Evolutionary conservation across 352 stramenopile genomes (phyloP).

Genomic region (Phytophthora multivora): DNA sequence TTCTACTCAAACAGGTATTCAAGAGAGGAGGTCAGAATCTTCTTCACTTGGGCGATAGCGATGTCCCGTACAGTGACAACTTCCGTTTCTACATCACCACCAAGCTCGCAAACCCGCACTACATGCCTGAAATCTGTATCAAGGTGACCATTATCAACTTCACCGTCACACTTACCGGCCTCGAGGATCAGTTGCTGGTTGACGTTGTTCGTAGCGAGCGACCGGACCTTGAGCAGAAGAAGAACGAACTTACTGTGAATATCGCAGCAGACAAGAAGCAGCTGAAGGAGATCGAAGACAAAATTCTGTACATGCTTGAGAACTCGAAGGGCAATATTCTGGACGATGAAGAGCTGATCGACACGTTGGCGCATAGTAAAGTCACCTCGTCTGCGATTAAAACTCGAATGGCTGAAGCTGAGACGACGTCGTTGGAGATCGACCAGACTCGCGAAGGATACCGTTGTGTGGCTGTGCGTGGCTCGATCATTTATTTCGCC

Average conservation of each 20-base stretch:
- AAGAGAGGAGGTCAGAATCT: conserved; percentile 91
- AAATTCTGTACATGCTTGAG: conserved; percentile 94
- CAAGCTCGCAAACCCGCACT: conserved; percentile 94
- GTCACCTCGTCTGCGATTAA: conserved; percentile 91
- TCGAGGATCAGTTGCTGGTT: conserved; percentile 94
- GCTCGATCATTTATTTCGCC: conserved; percentile 95
- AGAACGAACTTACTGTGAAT: conserved; percentile 92
- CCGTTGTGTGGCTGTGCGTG: conserved; percentile 88
- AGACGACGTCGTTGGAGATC: conserved; percentile 91
- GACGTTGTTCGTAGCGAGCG: conserved; percentile 93
- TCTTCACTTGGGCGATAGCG: conserved; percentile 90
- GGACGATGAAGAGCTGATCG: conserved; percentile 94
- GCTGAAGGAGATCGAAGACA: conserved; percentile 95
- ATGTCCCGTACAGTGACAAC: conserved; percentile 92
- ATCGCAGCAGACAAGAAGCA: conserved; percentile 93
- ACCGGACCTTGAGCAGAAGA: conserved; percentile 92
- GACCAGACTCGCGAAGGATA: conserved; percentile 92
- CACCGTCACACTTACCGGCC: conserved; percentile 90
- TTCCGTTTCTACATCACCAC: conserved; percentile 96
- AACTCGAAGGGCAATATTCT: conserved; percentile 94
- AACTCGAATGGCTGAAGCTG: conserved; percentile 88
- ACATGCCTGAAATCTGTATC: conserved; percentile 95
- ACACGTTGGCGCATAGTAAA: conserved; percentile 91
- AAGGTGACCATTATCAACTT: conserved; percentile 97
- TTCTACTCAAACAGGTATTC: conserved; percentile 94